Evolutionary conservation across 2,329 filamentous ascomycete species (phyloP), one percentile per base, ranked within the genome.

Genomic region (Mycosphaerella sp.): DNA sequence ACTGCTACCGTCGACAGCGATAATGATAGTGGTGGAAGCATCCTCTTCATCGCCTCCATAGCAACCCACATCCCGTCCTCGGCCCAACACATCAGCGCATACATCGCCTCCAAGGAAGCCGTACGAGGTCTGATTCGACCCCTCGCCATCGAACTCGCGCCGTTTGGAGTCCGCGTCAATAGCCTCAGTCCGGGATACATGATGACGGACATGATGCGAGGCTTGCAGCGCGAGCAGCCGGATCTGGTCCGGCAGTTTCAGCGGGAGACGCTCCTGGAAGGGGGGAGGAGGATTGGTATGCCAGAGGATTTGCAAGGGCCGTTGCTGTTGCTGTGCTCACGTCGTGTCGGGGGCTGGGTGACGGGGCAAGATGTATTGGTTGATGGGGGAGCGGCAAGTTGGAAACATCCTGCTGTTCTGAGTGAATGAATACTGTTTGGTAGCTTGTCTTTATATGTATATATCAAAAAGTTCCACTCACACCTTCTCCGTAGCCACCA

Each of bases 241-340:
- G 36, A 42, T 31, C 36, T 53, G 36, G 44, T 53, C 12, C 8
- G 26, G 12, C 44, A 48, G 67, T 53, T 53, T 38, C 46, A 55
- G 42, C n/a, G 44, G 17, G 57, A 54, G 54, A 53, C 53, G 23
- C 17, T 53, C 36, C 44, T 58, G 23, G 49, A 45, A 12, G 55
- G 56, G 21, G 57, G 51, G 6, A 32, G 11, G 45, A 43, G 45
- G 17, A 56, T 58, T 47, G 56, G 56, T 10, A 6, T 75, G 59
- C 76, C 76, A 0, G 74, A 79, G 53, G 76, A 78, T 50, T 75
- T 79, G 31, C 73, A 73, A 62, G 76, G 76, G 9, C 74, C 72
- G 0, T 76, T 74, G 59, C 71, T 78, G 1, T 78, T 77, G 48
- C 57, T 78, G 41, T 75, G 75, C 1, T 75, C 75, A 45, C 74